A percentile compares a stretch with the other conserved stretches of the same genome.
phyloP scores from a whole-genome alignment of 1,284 basidiomycete species.

The Leccinum fallax region DNA sequence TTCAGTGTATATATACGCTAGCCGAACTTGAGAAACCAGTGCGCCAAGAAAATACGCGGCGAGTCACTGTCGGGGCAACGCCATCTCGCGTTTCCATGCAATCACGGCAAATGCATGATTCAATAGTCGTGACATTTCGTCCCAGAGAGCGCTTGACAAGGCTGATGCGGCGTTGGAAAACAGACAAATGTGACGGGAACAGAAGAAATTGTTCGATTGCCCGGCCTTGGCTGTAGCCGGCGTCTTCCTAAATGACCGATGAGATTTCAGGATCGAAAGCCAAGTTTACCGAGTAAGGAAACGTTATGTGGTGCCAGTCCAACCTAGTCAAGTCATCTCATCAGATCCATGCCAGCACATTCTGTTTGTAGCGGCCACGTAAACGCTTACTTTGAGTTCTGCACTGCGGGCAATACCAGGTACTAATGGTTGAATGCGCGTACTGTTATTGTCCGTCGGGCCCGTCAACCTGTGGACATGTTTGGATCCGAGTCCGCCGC shows the following conservation, averaged over 20 bases:
- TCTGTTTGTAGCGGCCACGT: not conserved
- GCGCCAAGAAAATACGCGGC: conserved; percentile 11
- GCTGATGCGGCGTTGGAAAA: not conserved
- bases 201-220: not conserved
- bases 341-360: not conserved
- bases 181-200: not conserved
- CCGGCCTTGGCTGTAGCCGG: not conserved
- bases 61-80: not conserved
- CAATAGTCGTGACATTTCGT: not conserved
- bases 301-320: not conserved
- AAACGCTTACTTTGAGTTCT: not conserved
- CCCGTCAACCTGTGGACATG: not conserved
- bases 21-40: conserved; percentile 5
- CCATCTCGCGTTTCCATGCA: not conserved
- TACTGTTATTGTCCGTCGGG: not conserved
- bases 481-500: not conserved
- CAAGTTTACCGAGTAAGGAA: not conserved
- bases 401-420: not conserved
- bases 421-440: not conserved
- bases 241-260: not conserved
- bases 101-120: not conserved
- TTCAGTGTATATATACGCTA: conserved; percentile 7
- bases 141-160: not conserved
- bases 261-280: not conserved
- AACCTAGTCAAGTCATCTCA: not conserved